phyloP scores from a whole-genome alignment of 495 filamentous ascomycete genomes.

The Penicillium waksmanii region DNA sequence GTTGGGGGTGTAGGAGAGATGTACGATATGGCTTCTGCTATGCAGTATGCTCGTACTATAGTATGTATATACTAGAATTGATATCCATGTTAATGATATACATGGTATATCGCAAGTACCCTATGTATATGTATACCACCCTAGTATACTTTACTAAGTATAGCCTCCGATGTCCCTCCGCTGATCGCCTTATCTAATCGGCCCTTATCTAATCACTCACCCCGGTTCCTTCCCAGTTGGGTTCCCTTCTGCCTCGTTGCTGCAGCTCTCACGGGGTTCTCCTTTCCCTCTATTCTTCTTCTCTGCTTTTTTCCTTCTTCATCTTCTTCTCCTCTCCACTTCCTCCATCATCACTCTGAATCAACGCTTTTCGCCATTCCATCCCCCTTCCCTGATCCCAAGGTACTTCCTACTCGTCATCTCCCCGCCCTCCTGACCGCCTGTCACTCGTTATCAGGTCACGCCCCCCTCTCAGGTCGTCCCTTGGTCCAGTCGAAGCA shows the following conservation, averaged over 20 bases:
- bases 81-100: too few relatives aligned
- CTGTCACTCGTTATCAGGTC: slow-evolving; percentile 45
- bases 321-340: neutral
- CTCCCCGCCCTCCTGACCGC: slow-evolving; percentile 43
- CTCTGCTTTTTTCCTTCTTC: neutral
- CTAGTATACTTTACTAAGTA: neutral
- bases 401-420: neutral
- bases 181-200: slow-evolving; percentile 3
- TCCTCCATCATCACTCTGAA: neutral
- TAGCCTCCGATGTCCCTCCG: neutral
- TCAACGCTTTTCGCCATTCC: neutral
- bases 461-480: slow-evolving; percentile 29
- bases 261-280: slow-evolving; percentile 3
- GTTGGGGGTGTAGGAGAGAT: slow-evolving; percentile 62
- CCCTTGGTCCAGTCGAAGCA: slow-evolving; percentile 37
- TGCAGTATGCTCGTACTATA: too few relatives aligned
- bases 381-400: neutral
- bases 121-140: neutral
- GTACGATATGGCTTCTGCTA: neutral
- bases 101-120: neutral
- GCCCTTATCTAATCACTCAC: neutral
- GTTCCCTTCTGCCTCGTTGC: neutral
- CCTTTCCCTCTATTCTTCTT: neutral
- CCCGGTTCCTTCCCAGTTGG: neutral
- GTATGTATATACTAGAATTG: too few relatives aligned